These are phyloP conservation scores for Dothiorella sarmentorum DNA, from an alignment of 2,329 filamentous ascomycete species.

Conservation along the genomic window DNA sequence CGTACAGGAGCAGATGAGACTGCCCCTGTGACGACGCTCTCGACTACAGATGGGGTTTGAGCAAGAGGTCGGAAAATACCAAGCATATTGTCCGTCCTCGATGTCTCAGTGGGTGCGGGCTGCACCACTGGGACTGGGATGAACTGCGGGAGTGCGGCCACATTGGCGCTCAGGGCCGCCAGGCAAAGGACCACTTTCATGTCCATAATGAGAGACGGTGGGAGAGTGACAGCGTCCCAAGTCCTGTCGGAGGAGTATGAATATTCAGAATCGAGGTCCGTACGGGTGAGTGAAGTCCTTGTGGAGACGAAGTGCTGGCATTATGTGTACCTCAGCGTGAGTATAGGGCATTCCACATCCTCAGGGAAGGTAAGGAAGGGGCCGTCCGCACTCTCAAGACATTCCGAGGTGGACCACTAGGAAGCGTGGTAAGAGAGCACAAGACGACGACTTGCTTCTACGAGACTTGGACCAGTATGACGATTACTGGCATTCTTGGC, in stretches of 20 bases:
- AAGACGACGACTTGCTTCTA: background rate
- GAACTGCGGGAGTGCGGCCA: background rate
- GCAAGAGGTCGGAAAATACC: background rate
- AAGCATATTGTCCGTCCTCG: no score
- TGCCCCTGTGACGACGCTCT: background rate
- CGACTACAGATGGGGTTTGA: no score
- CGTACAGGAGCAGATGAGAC: background rate
- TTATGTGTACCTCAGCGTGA: constrained; percentile 4
- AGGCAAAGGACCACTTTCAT: constrained; percentile 5
- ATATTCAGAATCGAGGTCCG: background rate
- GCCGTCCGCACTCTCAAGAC: background rate
- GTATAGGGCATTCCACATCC: background rate
- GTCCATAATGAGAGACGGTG: background rate
- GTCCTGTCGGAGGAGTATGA: background rate
- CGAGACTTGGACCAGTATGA: background rate
- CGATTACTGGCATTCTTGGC: background rate
- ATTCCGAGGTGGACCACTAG: constrained; percentile 3
- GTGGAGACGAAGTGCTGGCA: background rate
- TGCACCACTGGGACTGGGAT: no score
- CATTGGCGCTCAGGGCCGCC: constrained; percentile 7
- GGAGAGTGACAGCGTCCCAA: background rate
- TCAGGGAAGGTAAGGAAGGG: constrained; percentile 1
- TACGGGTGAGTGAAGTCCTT: background rate
- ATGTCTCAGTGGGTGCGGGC: no score
- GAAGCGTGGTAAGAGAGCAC: background rate